Conservation (phyloP, 805 yeast species). For the Cephaloascus fragrans region DNA sequence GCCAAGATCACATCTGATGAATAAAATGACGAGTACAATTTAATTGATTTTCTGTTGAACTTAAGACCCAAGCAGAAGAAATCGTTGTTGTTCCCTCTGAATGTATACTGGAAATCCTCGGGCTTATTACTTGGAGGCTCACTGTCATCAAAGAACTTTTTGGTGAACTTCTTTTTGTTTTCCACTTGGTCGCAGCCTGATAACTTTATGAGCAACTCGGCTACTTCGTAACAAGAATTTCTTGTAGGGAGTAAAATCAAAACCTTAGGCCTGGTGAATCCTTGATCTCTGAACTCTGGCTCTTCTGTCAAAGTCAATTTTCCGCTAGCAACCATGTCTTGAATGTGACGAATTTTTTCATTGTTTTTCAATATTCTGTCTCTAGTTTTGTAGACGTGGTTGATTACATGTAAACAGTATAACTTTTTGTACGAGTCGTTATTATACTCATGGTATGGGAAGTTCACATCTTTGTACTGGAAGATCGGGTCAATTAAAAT, state of each 20-base stretch:
- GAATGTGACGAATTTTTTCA: slow-evolving; percentile 35
- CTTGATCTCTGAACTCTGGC: slow-evolving; percentile 80
- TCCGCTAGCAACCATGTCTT: slow-evolving; percentile 31
- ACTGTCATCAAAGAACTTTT: slow-evolving; percentile 53
- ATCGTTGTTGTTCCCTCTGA: slow-evolving; percentile 87
- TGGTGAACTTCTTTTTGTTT: slow-evolving; percentile 63
- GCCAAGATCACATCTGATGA: slow-evolving; percentile 82
- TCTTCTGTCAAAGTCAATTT: slow-evolving; percentile 18
- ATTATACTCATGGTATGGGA: slow-evolving; percentile 43
- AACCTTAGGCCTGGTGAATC: slow-evolving; percentile 89
- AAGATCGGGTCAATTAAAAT: slow-evolving; percentile 55
- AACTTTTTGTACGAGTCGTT: slow-evolving; percentile 49
- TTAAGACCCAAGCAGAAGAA: slow-evolving; percentile 87
- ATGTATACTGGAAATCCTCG: slow-evolving; percentile 67
- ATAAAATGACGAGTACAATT: slow-evolving; percentile 75
- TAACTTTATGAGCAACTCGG: slow-evolving; percentile 48
- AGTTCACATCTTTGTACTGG: slow-evolving; percentile 61
- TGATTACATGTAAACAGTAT: slow-evolving; percentile 62
- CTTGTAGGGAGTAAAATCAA: slow-evolving; percentile 79
- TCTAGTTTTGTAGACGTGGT: slow-evolving; percentile 81
- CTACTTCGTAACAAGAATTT: slow-evolving; percentile 61
- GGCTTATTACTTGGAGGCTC: slow-evolving; percentile 53
- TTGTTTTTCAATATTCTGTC: slow-evolving; percentile 78
- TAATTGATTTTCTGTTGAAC: slow-evolving; percentile 79
- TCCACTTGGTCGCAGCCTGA: slow-evolving; percentile 72